A percentile compares a stretch with the other conserved stretches of the same genome.
These are phyloP conservation scores for Thoreauomyces humboldtii DNA, from an alignment of 192 early-diverging fungal species.

Conservation along the genomic window DNA sequence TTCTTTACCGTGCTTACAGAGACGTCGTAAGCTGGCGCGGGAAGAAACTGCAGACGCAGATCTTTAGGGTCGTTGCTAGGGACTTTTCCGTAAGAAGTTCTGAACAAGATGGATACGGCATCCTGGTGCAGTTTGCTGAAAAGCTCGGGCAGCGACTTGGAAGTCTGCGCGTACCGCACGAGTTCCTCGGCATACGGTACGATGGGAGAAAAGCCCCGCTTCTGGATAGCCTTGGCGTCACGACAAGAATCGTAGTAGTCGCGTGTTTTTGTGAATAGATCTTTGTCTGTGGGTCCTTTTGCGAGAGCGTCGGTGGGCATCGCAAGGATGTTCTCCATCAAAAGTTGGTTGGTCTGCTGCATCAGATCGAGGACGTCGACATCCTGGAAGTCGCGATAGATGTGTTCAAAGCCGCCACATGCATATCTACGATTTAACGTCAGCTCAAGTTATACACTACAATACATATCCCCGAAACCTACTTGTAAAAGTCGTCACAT, in stretches of 20 bases:
- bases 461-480: no score
- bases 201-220: slow-evolving; percentile 38
- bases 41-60: slow-evolving; percentile 34
- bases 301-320: slow-evolving; percentile 23
- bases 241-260: slow-evolving; percentile 43
- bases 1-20: slow-evolving; percentile 11
- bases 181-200: slow-evolving; percentile 15
- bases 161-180: slow-evolving; percentile 6
- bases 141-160: slow-evolving; percentile 20
- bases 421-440: no score
- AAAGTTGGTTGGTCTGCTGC: slow-evolving; percentile 18
- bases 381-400: slow-evolving; percentile 13
- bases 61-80: slow-evolving; percentile 18
- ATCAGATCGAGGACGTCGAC: slow-evolving; percentile 36
- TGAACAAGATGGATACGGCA: slow-evolving; percentile 36
- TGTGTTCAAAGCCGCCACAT: slow-evolving; percentile 36
- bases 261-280: slow-evolving; percentile 31
- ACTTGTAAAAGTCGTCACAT: slow-evolving; percentile 44
- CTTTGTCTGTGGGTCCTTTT: slow-evolving; percentile 14
- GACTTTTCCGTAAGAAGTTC: slow-evolving; percentile 33
- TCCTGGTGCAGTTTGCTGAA: slow-evolving; percentile 28
- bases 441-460: no score
- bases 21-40: slow-evolving; percentile 35
- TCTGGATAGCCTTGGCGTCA: slow-evolving; percentile 21
- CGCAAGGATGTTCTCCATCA: slow-evolving; percentile 37